Conservation (phyloP, 345 rosid species). For the Eucalyptus tenuipes region DNA sequence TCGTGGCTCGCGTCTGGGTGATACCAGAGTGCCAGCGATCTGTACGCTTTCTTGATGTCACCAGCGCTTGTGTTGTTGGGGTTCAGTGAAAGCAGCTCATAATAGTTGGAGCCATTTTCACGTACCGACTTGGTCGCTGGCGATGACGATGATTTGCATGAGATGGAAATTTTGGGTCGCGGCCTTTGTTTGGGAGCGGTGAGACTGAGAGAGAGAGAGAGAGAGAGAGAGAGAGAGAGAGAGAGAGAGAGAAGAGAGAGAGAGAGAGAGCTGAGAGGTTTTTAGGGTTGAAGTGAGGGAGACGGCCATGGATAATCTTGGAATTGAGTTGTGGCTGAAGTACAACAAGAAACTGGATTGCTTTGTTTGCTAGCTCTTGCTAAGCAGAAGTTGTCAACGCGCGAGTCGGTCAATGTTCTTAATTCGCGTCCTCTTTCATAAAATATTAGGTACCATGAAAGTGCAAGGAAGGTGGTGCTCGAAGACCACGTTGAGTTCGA, state of each 20-base stretch:
- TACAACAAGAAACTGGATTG: not conserved
- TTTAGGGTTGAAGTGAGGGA: not conserved
- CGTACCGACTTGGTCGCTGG: not conserved
- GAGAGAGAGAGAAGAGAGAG: not conserved
- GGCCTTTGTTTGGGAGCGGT: not conserved
- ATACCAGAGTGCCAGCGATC: not conserved
- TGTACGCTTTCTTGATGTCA: slow-evolving; percentile 11
- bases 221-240: not conserved
- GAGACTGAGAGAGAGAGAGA: not conserved
- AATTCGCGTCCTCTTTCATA: not conserved
- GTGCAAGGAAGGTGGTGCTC: not conserved
- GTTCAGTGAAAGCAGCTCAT: slow-evolving; percentile 3
- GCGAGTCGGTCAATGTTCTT: not conserved
- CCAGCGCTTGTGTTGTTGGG: not conserved
- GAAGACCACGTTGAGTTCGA: not conserved
- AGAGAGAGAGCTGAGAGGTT: not conserved
- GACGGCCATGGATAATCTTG: not conserved
- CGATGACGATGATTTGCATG: not conserved
- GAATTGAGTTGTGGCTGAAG: not conserved
- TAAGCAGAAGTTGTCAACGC: not conserved
- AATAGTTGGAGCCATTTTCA: not conserved
- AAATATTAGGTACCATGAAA: not conserved
- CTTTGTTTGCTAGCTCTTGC: not conserved
- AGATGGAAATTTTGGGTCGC: not conserved
- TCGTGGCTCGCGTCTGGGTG: slow-evolving; percentile 8